A percentile compares a stretch with the other conserved stretches of the same genome.
Conservation (phyloP, 2,329 filamentous ascomycete species). For the Byssothecium circinans region DNA sequence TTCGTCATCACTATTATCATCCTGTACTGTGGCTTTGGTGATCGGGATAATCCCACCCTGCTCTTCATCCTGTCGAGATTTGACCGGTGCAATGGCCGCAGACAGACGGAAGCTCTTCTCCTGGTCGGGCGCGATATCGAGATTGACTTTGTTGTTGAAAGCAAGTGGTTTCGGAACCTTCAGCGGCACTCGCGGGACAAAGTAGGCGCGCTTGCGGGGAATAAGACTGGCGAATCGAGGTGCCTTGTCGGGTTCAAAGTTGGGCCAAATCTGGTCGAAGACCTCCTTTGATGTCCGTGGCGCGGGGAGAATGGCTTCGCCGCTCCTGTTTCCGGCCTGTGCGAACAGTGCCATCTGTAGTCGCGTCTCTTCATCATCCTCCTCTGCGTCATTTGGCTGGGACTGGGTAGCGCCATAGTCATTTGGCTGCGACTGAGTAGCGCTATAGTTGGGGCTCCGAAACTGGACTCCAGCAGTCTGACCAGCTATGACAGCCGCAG, state of each 20-base stretch:
- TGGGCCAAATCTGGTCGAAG: conserved; percentile 77
- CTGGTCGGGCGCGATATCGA: conserved; percentile 84
- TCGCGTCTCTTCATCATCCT: conserved; percentile 29
- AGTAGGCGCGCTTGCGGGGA: conserved; percentile 75
- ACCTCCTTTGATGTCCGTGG: conserved; percentile 74
- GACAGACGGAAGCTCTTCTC: conserved; percentile 78
- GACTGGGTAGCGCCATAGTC: not conserved
- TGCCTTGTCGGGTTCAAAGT: conserved; percentile 73
- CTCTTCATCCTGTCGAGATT: conserved; percentile 54
- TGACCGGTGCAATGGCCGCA: conserved; percentile 56
- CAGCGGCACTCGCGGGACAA: conserved; percentile 73
- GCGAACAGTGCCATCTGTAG: conserved; percentile 40
- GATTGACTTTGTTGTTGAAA: conserved; percentile 76
- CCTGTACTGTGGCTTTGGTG: conserved; percentile 45
- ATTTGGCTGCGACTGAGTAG: conserved; percentile 7
- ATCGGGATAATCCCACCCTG: conserved; percentile 59
- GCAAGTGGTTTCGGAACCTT: conserved; percentile 81
- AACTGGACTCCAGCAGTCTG: conserved; percentile 21
- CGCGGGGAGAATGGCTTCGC: conserved; percentile 62
- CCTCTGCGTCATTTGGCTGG: conserved; percentile 32
- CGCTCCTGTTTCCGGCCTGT: conserved; percentile 26
- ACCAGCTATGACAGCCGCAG: conserved; percentile 11
- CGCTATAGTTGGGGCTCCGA: conserved; percentile 19
- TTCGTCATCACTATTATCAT: conserved; percentile 47
- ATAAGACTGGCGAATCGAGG: conserved; percentile 82